Evolutionary conservation across 129 eudicot genomes (phyloP), one percentile per base, ranked within the genome.

Genomic region (Helianthus tuberosus): DNA sequence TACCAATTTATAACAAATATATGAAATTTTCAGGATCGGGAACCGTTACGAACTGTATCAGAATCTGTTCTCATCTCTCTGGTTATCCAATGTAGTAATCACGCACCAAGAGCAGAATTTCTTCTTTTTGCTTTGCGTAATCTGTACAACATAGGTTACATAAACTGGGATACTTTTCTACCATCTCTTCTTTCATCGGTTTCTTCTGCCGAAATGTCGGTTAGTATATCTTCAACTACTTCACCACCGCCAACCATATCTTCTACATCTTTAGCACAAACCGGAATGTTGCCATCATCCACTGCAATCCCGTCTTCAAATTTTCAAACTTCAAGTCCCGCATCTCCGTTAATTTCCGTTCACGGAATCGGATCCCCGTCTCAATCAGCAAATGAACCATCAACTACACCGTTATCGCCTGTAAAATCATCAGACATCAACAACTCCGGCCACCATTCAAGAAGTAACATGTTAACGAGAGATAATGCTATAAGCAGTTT

Each of bases 61-160:
- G 98, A 94, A 79, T 86, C 96, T 43, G 91, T 91, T 57, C 86
- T 94, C 15, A 82, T 94, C 27, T 85, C 98, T 75, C 86, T 90
- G 73, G 93, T 94, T 81, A 85, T 94, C 74, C 96, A 94, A 76
- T 94, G 97, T 64, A 90, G 97, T 68, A 79, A 80, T 69, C 98
- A 94, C 78, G 96, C 98, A 72, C 98, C 98, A 64, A 78, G 96
- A 64, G 98, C 97, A 50, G 97, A 94, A 39, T 94, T 94, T 76
- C 76, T 94, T 75, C 96, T 90, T 13, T 94, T 90, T 83, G 97
- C 97, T 58, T 77, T 94, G 50, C 86, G 96, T 64, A 88, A 83
- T 86, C 80, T 94, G 80, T 90, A 89, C 82, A 78, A 74, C 78
- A 85, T 90, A 46, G 89, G 91, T 69, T 85, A 75, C 87, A 89